Evolutionary conservation across 202 grass and related monocot species (phyloP).

Genomic region (Carex arenaria): DNA sequence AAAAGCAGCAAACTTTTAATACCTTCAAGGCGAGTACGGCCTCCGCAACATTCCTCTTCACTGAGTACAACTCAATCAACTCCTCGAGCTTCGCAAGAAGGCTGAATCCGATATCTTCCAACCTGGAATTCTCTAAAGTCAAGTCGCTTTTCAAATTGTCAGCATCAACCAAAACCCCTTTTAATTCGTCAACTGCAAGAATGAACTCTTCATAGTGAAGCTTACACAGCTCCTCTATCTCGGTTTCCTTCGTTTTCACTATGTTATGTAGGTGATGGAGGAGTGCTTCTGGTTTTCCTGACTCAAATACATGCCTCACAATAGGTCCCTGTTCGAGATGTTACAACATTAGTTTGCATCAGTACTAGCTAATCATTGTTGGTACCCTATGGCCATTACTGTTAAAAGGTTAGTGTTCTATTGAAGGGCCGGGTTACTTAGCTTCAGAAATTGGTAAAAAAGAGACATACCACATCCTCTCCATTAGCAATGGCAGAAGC

Average conservation of each 20-base stretch:
- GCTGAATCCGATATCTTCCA: slow-evolving; percentile 53
- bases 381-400: not conserved
- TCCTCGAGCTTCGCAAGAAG: slow-evolving; percentile 63
- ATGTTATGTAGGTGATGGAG: slow-evolving; percentile 43
- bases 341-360: not conserved
- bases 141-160: slow-evolving; percentile 62
- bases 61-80: slow-evolving; percentile 46
- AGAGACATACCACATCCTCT: slow-evolving; percentile 38
- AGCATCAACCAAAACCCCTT: slow-evolving; percentile 57
- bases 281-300: slow-evolving; percentile 61
- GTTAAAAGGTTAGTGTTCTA: not conserved
- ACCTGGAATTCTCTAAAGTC: slow-evolving; percentile 40
- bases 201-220: slow-evolving; percentile 87
- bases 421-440: not conserved
- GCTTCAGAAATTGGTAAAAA: slow-evolving; percentile 1
- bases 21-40: slow-evolving; percentile 47
- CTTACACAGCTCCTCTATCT: slow-evolving; percentile 74
- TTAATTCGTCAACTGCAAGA: slow-evolving; percentile 62
- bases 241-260: slow-evolving; percentile 59
- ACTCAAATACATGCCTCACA: slow-evolving; percentile 47
- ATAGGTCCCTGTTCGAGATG: slow-evolving; percentile 36
- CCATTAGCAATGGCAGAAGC: slow-evolving; percentile 48
- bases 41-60: slow-evolving; percentile 51
- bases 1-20: not conserved
- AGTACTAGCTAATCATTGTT: not conserved